Evolutionary conservation across 306 rosid genomes (phyloP).

Genomic region (Ammopiptanthus mongolicus): DNA sequence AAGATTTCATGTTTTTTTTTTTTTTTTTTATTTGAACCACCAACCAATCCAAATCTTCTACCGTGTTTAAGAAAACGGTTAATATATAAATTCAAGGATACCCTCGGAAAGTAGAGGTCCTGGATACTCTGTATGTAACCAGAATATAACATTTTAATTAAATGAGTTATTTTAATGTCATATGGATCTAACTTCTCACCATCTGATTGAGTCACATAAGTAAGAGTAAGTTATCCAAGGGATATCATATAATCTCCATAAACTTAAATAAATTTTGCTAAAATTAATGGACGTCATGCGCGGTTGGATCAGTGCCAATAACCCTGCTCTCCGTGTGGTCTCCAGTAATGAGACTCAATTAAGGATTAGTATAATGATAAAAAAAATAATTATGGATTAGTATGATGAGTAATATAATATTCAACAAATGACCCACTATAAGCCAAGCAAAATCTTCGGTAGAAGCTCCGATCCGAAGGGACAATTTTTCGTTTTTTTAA

Average conservation of each 20-base stretch:
- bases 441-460: conserved; percentile 15
- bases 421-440: conserved; percentile 15
- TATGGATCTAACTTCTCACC: too few species aligned
- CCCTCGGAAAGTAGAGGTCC: too few species aligned
- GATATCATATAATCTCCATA: too few species aligned
- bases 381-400: not conserved
- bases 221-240: too few species aligned
- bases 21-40: too few species aligned
- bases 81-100: too few species aligned
- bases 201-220: too few species aligned
- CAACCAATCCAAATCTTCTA: not conserved
- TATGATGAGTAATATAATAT: not conserved
- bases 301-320: not conserved
- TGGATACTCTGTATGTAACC: too few species aligned
- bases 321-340: conserved; percentile 6
- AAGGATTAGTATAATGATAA: not conserved
- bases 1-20: not conserved
- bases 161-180: too few species aligned
- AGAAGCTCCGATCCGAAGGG: conserved; percentile 27
- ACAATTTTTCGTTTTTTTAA: conserved; percentile 5
- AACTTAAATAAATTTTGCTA: not conserved
- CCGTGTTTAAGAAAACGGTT: too few species aligned
- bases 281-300: not conserved
- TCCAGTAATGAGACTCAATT: conserved; percentile 22
- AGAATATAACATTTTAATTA: too few species aligned